Base-by-base conservation (phyloP, 2,329 filamentous ascomycete genomes). In the Fusarium stilboides region DNA sequence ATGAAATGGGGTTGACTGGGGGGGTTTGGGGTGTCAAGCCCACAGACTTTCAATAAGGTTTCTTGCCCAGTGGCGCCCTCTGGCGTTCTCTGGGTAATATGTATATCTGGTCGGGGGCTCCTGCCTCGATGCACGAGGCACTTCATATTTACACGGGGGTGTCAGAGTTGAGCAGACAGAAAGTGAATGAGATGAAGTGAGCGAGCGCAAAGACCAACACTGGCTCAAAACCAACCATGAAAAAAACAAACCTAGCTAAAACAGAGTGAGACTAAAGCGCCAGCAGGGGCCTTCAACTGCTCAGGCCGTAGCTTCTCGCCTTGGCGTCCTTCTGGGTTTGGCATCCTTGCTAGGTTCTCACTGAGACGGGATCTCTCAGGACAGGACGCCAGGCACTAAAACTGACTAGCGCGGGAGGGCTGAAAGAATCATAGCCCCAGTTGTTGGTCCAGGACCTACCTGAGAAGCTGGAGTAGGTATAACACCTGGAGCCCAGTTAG, bases 361-460 rank as follows among this genome's bases (percentile, higher is more conserved):
- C 72, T 76, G 62, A 69, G 70, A 75, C 77, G 71, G 76, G 75
- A 77, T 76, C 69, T 73, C 69, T 72, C 67, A 72, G 71, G 69
- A 67, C 68, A 57, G 53, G 49, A 70, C 64, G 45, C 62, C 68
- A 73, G 44, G 39, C 71, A 70, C 71, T 65, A 75, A 71, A 70
- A 56, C 60, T 63, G 73, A 73, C 77, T 80, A 80, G 78, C 76
- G 77, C 65, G 70, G 77, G 73, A 80, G 77, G 78, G 78, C 78
- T 80, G 78, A 80, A 77, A 62, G 73, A 74, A 76, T 74, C 58
- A 61, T 74, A 72, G 74, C 71, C 67, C 71, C 61, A 73, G 71
- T 65, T 64, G 56, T 46, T 69, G 63, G 59, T 54, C 65, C 49
- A 50, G 53, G 60, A 56, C 49, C 52, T 42, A 34, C 45, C 58